Base-by-base conservation (phyloP, 2,329 filamentous ascomycete species). In the Aspergillus sp. region DNA sequence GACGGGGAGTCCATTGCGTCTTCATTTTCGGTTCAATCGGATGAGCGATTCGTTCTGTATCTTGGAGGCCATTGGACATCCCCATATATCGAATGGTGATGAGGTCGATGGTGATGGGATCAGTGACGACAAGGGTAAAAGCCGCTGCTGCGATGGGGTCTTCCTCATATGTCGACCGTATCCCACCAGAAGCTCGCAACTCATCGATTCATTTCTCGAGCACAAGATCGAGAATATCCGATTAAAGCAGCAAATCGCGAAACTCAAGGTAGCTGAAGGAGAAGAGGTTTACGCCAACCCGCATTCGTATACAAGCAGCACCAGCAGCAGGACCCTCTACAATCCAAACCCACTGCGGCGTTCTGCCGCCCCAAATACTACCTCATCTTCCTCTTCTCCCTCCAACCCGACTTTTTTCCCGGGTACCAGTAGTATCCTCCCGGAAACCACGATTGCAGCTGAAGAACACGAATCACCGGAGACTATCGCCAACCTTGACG, bases 181-280 rank as follows among this genome's bases (percentile, higher is more conserved):
- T 64, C 89, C 88, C 4, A 94, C 86, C 29, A 90, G 86, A 69
- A 94, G 91, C 61, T 84, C 88, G 1, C 80, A 80, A 3, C 75
- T 96, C 7, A 75, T 96, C 19, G 90, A 97, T 68, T 94, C 89
- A 0, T 96, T 96, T 59, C 75, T 97, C 29, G 91, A 97, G 65
- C 90, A 96, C 71, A 96, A 96, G 68, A 91, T 95, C 46, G 91
- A 96, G 66, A 95, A 96, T 59, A 89, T 95, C 70, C 81, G 90
- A 4, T 69, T 97, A 42, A 82, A 81, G 59, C 85, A 88, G 57
- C 82, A 88, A 39, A 94, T 97, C 51, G 82, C 85, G 12, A 88
- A 94, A 67, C 73, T 96, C 46, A 87, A 86, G 56, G 78, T 80
- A 51, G 91, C 96, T 66, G 91, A 96, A 65, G 81, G 84, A 47